Percentiles rank a stretch among this genome's conserved stretches.
Evolutionary conservation across 2,329 filamentous ascomycete genomes (phyloP).

Genomic region (Aspergillus sergii): DNA sequence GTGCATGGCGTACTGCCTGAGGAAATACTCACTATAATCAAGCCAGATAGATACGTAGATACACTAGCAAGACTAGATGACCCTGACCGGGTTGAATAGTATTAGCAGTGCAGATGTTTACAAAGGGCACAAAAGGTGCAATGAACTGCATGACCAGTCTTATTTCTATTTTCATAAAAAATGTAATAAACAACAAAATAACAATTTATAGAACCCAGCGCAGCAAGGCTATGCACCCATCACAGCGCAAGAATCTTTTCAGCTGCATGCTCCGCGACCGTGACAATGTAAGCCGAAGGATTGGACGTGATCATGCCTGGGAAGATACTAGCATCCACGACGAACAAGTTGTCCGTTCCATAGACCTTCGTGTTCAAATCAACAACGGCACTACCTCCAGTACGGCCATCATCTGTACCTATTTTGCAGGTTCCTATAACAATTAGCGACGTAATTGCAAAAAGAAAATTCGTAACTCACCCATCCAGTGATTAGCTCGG

Average conservation of each 20-base stretch:
- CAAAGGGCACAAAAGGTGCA: too few species aligned
- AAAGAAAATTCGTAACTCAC: background rate
- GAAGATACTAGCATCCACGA: conserved; percentile 20
- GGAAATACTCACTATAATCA: conserved; percentile 34
- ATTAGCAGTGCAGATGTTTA: conserved; percentile 17
- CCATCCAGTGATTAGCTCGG: conserved; percentile 16
- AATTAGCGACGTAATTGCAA: background rate
- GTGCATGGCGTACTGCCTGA: conserved; percentile 34
- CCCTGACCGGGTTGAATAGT: conserved; percentile 20
- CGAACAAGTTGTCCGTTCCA: conserved; percentile 15
- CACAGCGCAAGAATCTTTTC: conserved; percentile 15
- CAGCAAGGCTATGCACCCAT: background rate
- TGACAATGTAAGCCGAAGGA: conserved; percentile 19
- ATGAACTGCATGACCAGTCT: background rate
- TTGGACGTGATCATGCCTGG: conserved; percentile 20
- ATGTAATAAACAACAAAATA: background rate
- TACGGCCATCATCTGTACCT: conserved; percentile 22
- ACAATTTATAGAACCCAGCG: background rate
- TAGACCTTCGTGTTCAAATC: conserved; percentile 22
- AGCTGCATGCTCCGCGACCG: conserved; percentile 17
- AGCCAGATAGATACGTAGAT: conserved; percentile 42
- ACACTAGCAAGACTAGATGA: conserved; percentile 24
- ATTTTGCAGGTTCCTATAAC: conserved; percentile 20
- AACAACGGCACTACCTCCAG: conserved; percentile 19
- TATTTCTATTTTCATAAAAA: background rate